Conservation (phyloP, 495 filamentous ascomycete species). For the Polyplosphaeria fusca region DNA sequence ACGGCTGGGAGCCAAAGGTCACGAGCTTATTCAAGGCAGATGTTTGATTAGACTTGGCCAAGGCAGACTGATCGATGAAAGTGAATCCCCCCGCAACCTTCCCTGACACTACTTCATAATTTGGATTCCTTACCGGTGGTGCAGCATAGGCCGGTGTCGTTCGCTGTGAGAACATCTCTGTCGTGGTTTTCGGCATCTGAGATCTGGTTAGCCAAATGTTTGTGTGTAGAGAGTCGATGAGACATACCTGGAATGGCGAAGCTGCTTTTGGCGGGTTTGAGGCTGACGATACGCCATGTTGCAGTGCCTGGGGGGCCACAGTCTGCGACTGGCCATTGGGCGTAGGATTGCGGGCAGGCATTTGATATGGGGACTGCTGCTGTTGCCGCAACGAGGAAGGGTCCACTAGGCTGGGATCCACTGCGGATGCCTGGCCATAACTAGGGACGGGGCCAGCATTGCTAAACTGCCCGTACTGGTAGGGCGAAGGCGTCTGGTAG, state of each 20-base stretch:
- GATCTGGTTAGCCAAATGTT: neutral
- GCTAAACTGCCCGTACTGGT: conserved; percentile 22
- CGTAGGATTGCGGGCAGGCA: conserved; percentile 2
- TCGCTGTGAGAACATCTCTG: conserved; percentile 22
- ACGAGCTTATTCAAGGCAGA: conserved; percentile 43
- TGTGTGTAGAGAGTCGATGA: neutral
- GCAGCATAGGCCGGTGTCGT: neutral
- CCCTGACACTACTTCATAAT: conserved; percentile 36
- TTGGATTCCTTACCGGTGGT: conserved; percentile 10
- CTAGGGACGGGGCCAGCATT: conserved; percentile 5
- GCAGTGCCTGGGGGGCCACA: conserved; percentile 39
- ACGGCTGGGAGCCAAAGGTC: conserved; percentile 39
- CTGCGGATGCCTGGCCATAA: conserved; percentile 9
- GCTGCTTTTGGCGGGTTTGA: neutral
- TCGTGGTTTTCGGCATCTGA: conserved; percentile 23
- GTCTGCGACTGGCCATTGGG: conserved; percentile 27
- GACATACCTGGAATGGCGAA: conserved; percentile 24
- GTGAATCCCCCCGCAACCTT: conserved; percentile 39
- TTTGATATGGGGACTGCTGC: conserved; percentile 21
- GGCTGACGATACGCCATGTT: conserved; percentile 23
- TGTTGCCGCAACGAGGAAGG: conserved; percentile 6
- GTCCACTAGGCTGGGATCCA: conserved; percentile 16
- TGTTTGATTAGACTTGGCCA: conserved; percentile 44
- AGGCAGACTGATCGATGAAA: conserved; percentile 40
- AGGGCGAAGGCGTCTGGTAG: conserved; percentile 26